Conservation (phyloP, 192 early-diverging fungal species). For the Backusella macrospora region DNA sequence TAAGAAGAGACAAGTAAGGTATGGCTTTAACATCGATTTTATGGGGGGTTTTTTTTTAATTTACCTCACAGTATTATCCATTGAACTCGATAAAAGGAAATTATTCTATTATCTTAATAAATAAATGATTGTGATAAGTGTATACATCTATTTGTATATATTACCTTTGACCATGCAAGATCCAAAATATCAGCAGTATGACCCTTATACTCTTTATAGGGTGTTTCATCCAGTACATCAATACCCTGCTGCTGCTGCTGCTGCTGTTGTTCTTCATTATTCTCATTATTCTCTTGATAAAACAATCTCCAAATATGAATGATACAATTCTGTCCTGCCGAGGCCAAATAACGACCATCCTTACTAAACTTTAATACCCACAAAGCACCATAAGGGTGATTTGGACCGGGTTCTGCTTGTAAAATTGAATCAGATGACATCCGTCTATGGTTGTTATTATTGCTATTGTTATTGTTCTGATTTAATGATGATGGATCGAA, state of each 20-base stretch:
- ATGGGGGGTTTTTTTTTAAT: neutral
- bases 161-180: constrained; percentile 67
- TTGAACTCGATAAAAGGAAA: constrained; percentile 78
- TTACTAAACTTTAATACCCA: constrained; percentile 79
- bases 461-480: neutral
- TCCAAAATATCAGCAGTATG: constrained; percentile 74
- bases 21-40: too few relatives aligned
- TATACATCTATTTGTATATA: neutral
- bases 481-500: neutral
- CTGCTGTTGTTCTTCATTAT: neutral
- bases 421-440: neutral
- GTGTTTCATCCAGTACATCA: constrained; percentile 60
- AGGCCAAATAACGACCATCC: constrained; percentile 73
- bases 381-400: constrained; percentile 44
- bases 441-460: too few relatives aligned
- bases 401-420: neutral
- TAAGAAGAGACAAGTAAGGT: too few relatives aligned
- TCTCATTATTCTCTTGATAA: neutral
- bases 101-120: constrained; percentile 57
- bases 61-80: constrained; percentile 77
- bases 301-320: constrained; percentile 62
- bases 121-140: constrained; percentile 5
- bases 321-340: constrained; percentile 71
- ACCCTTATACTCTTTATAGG: constrained; percentile 69
- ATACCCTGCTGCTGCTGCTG: constrained; percentile 38